A percentile compares a stretch with the other conserved stretches of the same genome.
These are phyloP conservation scores for Daldinia sp. DNA, from an alignment of 2,329 filamentous ascomycete species.

Conservation along the genomic window DNA sequence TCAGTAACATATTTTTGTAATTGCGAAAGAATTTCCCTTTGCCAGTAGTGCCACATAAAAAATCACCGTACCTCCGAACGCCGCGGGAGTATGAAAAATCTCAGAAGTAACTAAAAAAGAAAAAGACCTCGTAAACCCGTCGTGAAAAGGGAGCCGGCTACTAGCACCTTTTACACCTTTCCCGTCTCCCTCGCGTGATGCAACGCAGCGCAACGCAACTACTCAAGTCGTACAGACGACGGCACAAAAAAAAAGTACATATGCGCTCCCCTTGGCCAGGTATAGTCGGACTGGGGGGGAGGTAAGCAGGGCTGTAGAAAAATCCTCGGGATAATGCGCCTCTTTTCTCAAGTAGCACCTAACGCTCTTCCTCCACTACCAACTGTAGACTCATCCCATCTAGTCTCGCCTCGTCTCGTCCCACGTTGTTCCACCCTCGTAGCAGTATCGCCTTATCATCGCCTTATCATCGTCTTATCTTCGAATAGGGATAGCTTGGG, in stretches of 20 bases:
- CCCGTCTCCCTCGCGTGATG: constrained; percentile 4
- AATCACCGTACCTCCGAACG: constrained; percentile 35
- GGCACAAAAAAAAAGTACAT: constrained; percentile 11
- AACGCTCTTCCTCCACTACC: not conserved
- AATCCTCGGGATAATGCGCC: not conserved
- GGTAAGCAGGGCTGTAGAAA: not conserved
- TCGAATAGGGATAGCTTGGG: constrained; percentile 72
- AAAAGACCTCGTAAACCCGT: constrained; percentile 37
- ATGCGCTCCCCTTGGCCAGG: constrained; percentile 1
- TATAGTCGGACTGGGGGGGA: not conserved
- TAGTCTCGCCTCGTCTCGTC: not conserved
- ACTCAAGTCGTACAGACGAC: constrained; percentile 14
- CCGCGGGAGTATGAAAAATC: constrained; percentile 22
- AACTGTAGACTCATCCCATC: not conserved
- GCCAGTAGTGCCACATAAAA: constrained; percentile 28
- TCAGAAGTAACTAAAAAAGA: not conserved
- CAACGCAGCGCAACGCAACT: not conserved
- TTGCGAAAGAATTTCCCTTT: constrained; percentile 30
- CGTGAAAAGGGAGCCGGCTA: constrained; percentile 30
- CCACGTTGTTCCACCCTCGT: not conserved
- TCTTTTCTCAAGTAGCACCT: not conserved
- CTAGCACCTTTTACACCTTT: constrained; percentile 21
- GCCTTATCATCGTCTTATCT: constrained; percentile 51
- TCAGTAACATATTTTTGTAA: constrained; percentile 26
- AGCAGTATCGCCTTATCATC: not conserved